Evolutionary conservation across 2,329 filamentous ascomycete genomes (phyloP).

Genomic region (Paraphaeosphaeria sporulosa): DNA sequence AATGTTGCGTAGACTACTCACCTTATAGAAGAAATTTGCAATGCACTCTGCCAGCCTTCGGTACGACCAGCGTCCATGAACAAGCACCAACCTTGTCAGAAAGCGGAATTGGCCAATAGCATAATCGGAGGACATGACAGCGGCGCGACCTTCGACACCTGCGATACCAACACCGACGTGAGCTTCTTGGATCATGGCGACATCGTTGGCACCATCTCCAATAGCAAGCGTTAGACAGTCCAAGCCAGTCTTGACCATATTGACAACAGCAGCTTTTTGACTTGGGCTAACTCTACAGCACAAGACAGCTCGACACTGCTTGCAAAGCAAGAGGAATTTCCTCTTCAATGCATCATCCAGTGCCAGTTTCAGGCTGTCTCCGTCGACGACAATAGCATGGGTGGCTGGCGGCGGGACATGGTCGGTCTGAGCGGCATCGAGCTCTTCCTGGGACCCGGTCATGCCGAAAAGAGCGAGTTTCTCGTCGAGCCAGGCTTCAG

Average conservation of each 20-base stretch:
- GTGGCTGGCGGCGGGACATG: slow-evolving; percentile 88
- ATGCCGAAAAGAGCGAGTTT: slow-evolving; percentile 77
- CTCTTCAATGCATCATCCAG: slow-evolving; percentile 83
- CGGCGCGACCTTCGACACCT: slow-evolving; percentile 85
- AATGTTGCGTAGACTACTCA: slow-evolving; percentile 41
- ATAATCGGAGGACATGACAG: slow-evolving; percentile 85
- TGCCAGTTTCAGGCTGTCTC: slow-evolving; percentile 88
- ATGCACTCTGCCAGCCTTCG: slow-evolving; percentile 89
- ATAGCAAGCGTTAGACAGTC: slow-evolving; percentile 96
- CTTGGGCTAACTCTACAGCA: slow-evolving; percentile 97
- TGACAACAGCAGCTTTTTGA: slow-evolving; percentile 96
- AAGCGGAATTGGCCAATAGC: slow-evolving; percentile 90
- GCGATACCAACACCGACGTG: slow-evolving; percentile 90
- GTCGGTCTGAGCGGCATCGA: slow-evolving; percentile 78
- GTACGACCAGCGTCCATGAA: slow-evolving; percentile 93
- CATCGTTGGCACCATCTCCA: slow-evolving; percentile 89
- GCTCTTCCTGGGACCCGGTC: slow-evolving; percentile 84
- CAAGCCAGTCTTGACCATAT: slow-evolving; percentile 92
- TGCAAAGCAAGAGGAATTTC: slow-evolving; percentile 93
- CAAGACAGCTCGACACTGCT: slow-evolving; percentile 94
- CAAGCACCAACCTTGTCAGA: slow-evolving; percentile 77
- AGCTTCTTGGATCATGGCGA: slow-evolving; percentile 91
- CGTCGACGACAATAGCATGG: slow-evolving; percentile 93
- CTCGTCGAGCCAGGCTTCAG: slow-evolving; percentile 77
- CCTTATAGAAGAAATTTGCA: slow-evolving; percentile 99